Percentiles rank a stretch among this genome's conserved stretches.
These are phyloP conservation scores for Ochetophila trinervis DNA, from an alignment of 306 rosid species.

Conservation along the genomic window DNA sequence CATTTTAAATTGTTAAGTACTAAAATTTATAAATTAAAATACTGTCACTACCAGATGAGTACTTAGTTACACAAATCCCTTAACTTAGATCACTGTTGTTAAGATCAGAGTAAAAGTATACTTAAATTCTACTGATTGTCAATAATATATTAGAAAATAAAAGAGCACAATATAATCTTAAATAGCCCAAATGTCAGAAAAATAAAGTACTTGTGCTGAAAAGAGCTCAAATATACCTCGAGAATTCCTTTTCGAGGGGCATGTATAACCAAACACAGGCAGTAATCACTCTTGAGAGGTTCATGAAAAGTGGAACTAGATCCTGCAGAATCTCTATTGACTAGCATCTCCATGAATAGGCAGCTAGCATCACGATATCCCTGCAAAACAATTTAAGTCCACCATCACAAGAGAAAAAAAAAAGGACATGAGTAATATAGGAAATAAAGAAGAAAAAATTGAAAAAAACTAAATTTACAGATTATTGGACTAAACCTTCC, in stretches of 20 bases:
- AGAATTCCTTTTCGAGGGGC: conserved; percentile 94
- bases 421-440: neutral
- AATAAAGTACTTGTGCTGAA: neutral
- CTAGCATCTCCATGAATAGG: conserved; percentile 95
- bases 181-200: neutral
- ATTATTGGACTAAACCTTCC: conserved; percentile 63
- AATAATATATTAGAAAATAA: neutral
- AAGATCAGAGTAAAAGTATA: neutral
- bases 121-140: neutral
- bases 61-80: no score
- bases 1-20: neutral
- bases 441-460: neutral
- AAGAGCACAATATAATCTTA: neutral
- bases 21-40: neutral
- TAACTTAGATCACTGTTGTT: neutral
- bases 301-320: conserved; percentile 61
- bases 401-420: conserved; percentile 18
- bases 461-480: neutral
- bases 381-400: conserved; percentile 40
- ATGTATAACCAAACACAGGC: conserved; percentile 94
- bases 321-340: conserved; percentile 58
- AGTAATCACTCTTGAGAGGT: conserved; percentile 83
- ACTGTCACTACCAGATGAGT: no score
- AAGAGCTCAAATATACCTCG: conserved; percentile 48
- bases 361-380: conserved; percentile 97